Conservation (phyloP, 129 eudicot species). For the Saussurea involucrata region DNA sequence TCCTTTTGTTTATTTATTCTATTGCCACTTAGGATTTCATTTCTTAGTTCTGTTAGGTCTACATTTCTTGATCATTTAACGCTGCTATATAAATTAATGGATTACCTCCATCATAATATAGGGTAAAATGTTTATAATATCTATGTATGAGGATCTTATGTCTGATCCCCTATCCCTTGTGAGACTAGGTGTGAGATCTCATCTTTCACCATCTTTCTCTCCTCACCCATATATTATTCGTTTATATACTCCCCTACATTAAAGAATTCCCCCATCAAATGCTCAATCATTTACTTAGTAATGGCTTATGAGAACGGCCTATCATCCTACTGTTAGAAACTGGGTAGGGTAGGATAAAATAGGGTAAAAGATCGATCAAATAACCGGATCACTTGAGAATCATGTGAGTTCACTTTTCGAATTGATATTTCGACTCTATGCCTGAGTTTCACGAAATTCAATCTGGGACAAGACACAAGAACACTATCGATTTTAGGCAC, state of each 20-base stretch:
- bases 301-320: background rate
- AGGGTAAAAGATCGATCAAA: no score
- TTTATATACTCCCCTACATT: no score
- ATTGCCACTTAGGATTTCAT: background rate
- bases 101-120: background rate
- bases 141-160: no score
- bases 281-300: background rate
- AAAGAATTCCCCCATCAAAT: background rate
- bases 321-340: no score
- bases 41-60: background rate
- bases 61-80: background rate
- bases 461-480: no score
- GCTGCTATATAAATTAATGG: background rate
- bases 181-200: background rate
- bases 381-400: no score
- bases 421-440: no score
- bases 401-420: no score
- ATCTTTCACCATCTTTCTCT: background rate
- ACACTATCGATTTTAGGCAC: no score
- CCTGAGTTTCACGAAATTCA: no score
- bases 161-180: no score
- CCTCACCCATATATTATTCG: background rate
- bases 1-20: background rate
- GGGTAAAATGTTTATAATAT: background rate
- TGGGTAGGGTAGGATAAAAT: no score